Evolutionary conservation across 139 green algal genomes (phyloP), one percentile per base, ranked within the genome.

Genomic region (Tetratostichococcus sp.): DNA sequence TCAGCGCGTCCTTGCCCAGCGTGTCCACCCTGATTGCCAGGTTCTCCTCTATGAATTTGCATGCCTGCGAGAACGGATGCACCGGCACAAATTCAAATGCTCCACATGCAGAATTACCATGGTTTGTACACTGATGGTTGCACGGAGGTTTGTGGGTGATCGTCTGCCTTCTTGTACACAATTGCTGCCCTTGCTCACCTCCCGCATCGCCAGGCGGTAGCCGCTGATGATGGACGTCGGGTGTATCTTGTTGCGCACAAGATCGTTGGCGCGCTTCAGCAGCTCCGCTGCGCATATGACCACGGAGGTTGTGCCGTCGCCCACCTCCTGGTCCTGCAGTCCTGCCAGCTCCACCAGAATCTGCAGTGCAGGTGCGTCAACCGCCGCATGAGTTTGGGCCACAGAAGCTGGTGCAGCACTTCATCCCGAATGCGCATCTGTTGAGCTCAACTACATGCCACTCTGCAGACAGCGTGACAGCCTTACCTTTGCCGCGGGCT

Each of bases 291-390:
- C 96, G 31, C 98, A 76, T 43, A 99, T 97, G 34, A 99, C 96
- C n/a, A 99, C 96, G 0, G 84, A 93, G 1, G 96, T 99, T 59
- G 96, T 99, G 71, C 96, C 96, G 74, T 99, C 96, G 14, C 96
- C 96, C 31, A 99, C 96, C 81, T 99, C 96, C n/a, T 88, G 74
- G 81, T 99, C 96, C 79, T 99, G 96, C 65, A 98, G 86, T 70
- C 98, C 93, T 0, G 96, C 95, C 26, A 99, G 91, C 77, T 99
- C 96, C 17, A 99, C 96, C n/a, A 99, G 84, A 65, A 99, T 98
- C 94, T 98, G 86, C 14, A 65, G 1, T 42, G 39, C 39, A 50
- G 39, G 8, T 6, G 39, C 11, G n/a, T n/a, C n/a, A n/a, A n/a
- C n/a, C n/a, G 39, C 39, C 39, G 39, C 39, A 50, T 50, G 8